These are phyloP conservation scores for Gossypium rotundifolium DNA, from an alignment of 345 rosid species.

Conservation along the genomic window DNA sequence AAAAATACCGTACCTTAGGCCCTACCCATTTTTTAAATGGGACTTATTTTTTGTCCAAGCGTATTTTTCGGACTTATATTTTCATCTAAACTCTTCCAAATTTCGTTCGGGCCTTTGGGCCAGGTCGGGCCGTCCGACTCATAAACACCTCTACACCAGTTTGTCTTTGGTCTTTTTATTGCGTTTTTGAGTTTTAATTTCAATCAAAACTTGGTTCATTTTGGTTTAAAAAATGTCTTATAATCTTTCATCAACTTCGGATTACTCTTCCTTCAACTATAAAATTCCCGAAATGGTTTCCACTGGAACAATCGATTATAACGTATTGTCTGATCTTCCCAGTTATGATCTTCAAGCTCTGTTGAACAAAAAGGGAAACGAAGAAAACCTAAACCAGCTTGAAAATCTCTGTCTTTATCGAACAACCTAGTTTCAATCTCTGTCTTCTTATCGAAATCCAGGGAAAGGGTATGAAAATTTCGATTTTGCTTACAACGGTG, in stretches of 20 bases:
- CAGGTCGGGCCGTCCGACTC: too few species aligned
- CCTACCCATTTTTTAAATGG: too few species aligned
- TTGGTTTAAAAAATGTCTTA: conserved; percentile 45
- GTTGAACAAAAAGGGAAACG: conserved; percentile 21
- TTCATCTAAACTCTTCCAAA: too few species aligned
- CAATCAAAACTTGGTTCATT: neutral
- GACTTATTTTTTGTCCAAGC: too few species aligned
- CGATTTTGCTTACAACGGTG: conserved; percentile 32
- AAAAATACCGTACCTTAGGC: too few species aligned
- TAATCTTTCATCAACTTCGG: conserved; percentile 41
- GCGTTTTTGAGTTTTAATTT: neutral
- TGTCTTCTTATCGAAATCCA: conserved; percentile 13
- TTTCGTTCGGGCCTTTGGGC: too few species aligned
- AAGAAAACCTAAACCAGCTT: conserved; percentile 38
- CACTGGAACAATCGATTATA: conserved; percentile 20
- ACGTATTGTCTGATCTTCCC: conserved; percentile 28
- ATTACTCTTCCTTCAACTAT: conserved; percentile 29
- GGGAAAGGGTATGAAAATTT: conserved; percentile 30
- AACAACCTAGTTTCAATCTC: conserved; percentile 19
- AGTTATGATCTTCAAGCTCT: conserved; percentile 31
- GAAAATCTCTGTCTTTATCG: conserved; percentile 42
- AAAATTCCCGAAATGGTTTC: conserved; percentile 29
- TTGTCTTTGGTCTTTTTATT: neutral
- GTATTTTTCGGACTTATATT: too few species aligned
- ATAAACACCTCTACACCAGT: too few species aligned